A percentile compares a stretch with the other conserved stretches of the same genome.
Conservation (phyloP, 2,329 filamentous ascomycete species). For the Rhexocercosporidium sp. region DNA sequence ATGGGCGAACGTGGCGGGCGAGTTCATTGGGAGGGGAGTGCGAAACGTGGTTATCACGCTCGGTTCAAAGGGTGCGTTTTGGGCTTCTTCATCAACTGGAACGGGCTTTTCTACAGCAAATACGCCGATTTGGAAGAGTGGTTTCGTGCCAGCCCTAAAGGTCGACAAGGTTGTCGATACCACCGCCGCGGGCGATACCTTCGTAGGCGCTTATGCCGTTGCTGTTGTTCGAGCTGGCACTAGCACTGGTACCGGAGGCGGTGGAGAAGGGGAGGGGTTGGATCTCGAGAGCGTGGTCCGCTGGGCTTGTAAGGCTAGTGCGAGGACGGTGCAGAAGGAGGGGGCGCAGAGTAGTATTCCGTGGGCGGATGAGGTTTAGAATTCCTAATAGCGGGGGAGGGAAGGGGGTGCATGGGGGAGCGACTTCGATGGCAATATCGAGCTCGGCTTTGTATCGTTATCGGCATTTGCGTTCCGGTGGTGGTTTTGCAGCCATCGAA, state of each 20-base stretch:
- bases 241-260: no score
- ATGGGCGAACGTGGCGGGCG: conserved; percentile 51
- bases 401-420: no score
- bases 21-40: conserved; percentile 74
- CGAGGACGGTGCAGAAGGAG: conserved; percentile 66
- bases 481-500: neutral
- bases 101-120: neutral
- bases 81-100: conserved; percentile 53
- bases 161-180: conserved; percentile 83
- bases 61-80: conserved; percentile 79
- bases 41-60: conserved; percentile 82
- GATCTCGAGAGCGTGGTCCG: conserved; percentile 56
- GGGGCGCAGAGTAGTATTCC: conserved; percentile 73
- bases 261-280: conserved; percentile 31
- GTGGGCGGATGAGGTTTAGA: conserved; percentile 59
- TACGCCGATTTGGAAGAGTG: conserved; percentile 46
- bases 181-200: conserved; percentile 92
- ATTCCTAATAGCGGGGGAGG: neutral
- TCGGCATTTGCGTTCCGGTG: no score
- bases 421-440: no score
- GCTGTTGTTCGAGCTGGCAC: conserved; percentile 57
- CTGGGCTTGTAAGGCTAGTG: conserved; percentile 66
- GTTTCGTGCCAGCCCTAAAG: conserved; percentile 68
- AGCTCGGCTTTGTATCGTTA: no score
- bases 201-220: conserved; percentile 86